Evolutionary conservation across 805 yeast genomes (phyloP).

Genomic region (Candida boidinii): DNA sequence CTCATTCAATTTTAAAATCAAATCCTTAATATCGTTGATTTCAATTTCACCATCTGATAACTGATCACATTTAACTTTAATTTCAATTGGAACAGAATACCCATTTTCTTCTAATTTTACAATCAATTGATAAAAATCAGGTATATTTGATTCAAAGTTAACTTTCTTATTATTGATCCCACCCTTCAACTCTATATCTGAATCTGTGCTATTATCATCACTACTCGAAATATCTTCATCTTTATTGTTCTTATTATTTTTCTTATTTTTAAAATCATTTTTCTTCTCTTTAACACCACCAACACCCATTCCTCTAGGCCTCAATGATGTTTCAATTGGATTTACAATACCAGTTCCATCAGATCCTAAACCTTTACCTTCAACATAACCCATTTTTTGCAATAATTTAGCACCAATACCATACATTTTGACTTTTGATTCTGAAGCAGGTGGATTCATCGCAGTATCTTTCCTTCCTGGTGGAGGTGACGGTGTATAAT

Average conservation of each 20-base stretch:
- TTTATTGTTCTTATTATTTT: constrained; percentile 7
- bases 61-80: constrained; percentile 27
- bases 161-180: not conserved
- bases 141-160: constrained; percentile 5
- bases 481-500: too few relatives aligned
- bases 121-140: constrained; percentile 28
- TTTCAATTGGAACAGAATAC: constrained; percentile 25
- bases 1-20: constrained; percentile 13
- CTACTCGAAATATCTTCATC: constrained; percentile 15
- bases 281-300: constrained; percentile 48
- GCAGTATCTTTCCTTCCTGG: too few relatives aligned
- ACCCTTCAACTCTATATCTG: not conserved
- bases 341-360: constrained; percentile 61
- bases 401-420: constrained; percentile 82
- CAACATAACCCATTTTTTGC: constrained; percentile 78
- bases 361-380: constrained; percentile 81
- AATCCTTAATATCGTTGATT: constrained; percentile 4
- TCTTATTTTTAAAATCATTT: constrained; percentile 8
- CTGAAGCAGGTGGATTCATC: too few relatives aligned
- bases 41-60: constrained; percentile 1
- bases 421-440: constrained; percentile 34
- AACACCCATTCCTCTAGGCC: constrained; percentile 67
- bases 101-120: constrained; percentile 27
- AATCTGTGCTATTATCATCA: constrained; percentile 9
- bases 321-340: constrained; percentile 66